phyloP scores from a whole-genome alignment of 2,329 filamentous ascomycete species.

The Xylaria sp. region DNA sequence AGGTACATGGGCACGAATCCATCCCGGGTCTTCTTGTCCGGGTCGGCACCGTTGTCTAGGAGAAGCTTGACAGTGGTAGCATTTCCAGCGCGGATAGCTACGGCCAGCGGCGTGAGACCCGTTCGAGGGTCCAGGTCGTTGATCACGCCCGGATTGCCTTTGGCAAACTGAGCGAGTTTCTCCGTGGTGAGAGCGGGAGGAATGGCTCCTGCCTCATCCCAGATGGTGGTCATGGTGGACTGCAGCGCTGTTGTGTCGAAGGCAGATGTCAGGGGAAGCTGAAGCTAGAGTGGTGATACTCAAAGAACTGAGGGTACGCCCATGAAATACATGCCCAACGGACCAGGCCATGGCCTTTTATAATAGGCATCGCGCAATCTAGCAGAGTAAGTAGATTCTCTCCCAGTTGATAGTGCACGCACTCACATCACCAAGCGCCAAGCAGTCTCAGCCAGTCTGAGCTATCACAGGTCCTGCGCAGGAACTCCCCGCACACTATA shows the following conservation, averaged over 20 bases:
- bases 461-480: background rate
- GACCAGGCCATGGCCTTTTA: background rate
- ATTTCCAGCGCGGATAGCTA: constrained; percentile 18
- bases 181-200: constrained; percentile 6
- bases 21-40: constrained; percentile 22
- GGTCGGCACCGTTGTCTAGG: constrained; percentile 20
- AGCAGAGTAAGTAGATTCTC: background rate
- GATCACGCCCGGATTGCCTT: constrained; percentile 9
- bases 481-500: background rate
- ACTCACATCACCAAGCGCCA: background rate
- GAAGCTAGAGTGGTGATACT: background rate
- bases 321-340: background rate
- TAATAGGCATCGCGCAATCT: background rate
- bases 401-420: too few species aligned
- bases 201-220: constrained; percentile 24
- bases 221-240: constrained; percentile 22
- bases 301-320: background rate
- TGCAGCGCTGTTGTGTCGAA: background rate
- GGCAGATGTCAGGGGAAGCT: background rate
- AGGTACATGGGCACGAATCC: constrained; percentile 21
- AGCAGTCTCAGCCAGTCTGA: background rate
- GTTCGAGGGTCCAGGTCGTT: constrained; percentile 14
- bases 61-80: constrained; percentile 24
- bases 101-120: constrained; percentile 23
- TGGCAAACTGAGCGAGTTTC: constrained; percentile 16